phyloP scores from a whole-genome alignment of 2,329 filamentous ascomycete genomes.

The Scedosporium apiospermum region DNA sequence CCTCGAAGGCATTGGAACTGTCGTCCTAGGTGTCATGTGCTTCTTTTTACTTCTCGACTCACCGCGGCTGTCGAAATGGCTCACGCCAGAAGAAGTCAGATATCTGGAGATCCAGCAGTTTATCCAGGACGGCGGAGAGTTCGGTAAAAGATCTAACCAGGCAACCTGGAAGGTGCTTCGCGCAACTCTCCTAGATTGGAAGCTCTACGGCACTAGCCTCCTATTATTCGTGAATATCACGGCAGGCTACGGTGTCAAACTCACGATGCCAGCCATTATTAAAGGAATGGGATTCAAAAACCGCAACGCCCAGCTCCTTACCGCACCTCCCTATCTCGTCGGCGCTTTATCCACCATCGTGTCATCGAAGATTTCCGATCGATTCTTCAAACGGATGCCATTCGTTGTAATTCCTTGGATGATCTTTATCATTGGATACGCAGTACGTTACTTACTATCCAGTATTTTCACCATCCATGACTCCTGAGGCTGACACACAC shows the following conservation, averaged over 20 bases:
- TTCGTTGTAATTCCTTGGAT: constrained; percentile 31
- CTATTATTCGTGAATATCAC: constrained; percentile 12
- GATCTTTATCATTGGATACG: constrained; percentile 21
- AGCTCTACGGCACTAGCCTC: constrained; percentile 29
- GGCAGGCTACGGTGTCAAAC: constrained; percentile 30
- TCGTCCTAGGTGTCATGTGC: constrained; percentile 31
- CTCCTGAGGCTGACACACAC: too few species aligned
- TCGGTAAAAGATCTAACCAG: constrained; percentile 23
- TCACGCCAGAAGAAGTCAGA: constrained; percentile 30
- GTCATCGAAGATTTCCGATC: not conserved
- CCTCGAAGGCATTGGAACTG: constrained; percentile 35
- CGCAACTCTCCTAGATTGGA: constrained; percentile 50
- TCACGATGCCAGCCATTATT: constrained; percentile 22
- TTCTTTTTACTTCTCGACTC: constrained; percentile 51
- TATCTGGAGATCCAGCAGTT: constrained; percentile 29
- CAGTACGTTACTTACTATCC: constrained; percentile 22
- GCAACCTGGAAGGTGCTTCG: constrained; percentile 45
- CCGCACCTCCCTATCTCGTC: constrained; percentile 14
- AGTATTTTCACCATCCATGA: not conserved
- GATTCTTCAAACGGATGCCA: constrained; percentile 6
- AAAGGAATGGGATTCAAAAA: constrained; percentile 15
- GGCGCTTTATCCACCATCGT: constrained; percentile 9
- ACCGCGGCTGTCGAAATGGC: constrained; percentile 38
- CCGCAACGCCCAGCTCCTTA: constrained; percentile 17
- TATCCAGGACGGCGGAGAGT: constrained; percentile 33